Base-by-base conservation (phyloP, 78 protist genomes). In the Cyanophora paradoxa region DNA sequence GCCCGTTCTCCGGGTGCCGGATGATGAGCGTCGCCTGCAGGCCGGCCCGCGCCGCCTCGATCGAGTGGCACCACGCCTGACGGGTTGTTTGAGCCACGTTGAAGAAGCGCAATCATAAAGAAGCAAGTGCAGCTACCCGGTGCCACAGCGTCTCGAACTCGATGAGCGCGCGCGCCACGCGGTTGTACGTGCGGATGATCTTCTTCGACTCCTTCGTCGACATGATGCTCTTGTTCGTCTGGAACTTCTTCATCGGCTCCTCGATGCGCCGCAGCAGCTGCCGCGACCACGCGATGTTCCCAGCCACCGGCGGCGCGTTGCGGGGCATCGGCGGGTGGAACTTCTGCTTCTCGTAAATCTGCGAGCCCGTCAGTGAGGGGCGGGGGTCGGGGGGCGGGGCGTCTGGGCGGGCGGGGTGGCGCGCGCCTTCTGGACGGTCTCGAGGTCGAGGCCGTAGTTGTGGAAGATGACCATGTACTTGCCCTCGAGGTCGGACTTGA, bases 301-400 rank as follows among this genome's bases (percentile, higher is more conserved):
- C 92, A 19, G 92, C 44, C 16, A 87, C 79, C 16, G 79, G 82
- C 22, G 92, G 87, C 11, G 61, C 34, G 40, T 87, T 64, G 36
- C 92, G 59, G 20, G 76, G 61, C 11, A 74, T 19, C 20, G 86
- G 85, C n/a, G 92, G 85, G 34, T 69, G 6, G 24, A 3, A 22
- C 26, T 76, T 76, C 19, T 65, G 59, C 24, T 14, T 44, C 6
- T 42, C 76, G 34, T 48, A 48, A 22, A 56, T 72, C 48, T 67
- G 2, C 22, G 31, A 5, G n/a, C n/a, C n/a, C n/a, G n/a, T n/a
- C n/a, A n/a, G n/a, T n/a, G n/a, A n/a, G n/a, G n/a, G n/a, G n/a
- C n/a, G n/a, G n/a, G n/a, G n/a, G n/a, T n/a, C n/a, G n/a, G n/a
- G n/a, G n/a, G n/a, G n/a, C n/a, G n/a, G n/a, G n/a, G n/a, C n/a